Base-by-base conservation (phyloP, 768 basidiomycete species). In the Hygrophorus pudorinus region DNA sequence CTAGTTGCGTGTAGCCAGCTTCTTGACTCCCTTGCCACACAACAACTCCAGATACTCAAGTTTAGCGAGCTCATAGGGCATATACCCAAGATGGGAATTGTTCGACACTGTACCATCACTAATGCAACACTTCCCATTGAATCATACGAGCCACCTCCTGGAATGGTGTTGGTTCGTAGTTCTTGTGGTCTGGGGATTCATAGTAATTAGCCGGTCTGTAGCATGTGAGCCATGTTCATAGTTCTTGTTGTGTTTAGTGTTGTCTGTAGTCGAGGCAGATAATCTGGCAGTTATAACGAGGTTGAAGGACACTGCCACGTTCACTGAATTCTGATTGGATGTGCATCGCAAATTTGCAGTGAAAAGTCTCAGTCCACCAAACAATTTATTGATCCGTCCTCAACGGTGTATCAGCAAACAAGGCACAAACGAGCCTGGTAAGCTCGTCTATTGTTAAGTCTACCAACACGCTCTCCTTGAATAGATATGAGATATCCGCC, bases 391-490 rank as follows among this genome's bases (percentile, higher is more conserved):
- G n/a, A n/a, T n/a, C n/a, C 42, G 86, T 76, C 63, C 93, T 75
- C 59, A 91, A 63, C 30, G 76, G 71, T 8, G 85, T 89, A 59
- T 94, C 91, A 18, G 89, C 83, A 59, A 97, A 97, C 38, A 97
- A 68, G 0, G 91, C 91, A 33, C 72, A 71, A 18, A 96, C 76
- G 14, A 97, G 72, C 50, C 72, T 71, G 33, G 81, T 78, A 3
- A 97, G 67, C 61, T 97, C 93, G 21, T 85, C 76, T 6, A 81
- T 72, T 49, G 85, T 78, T 59, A 92, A 97, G 62, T 97, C 93
- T 24, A 94, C 80, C 50, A 97, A 66, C 4, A 86, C 82, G 8
- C 92, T 89, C 54, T 86, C 81, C 51, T 92, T 89, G 57, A 92
- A 92, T 7, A 96, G 75, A 59, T 94, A 93, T 20, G 82, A 81